Percentiles rank a stretch among this genome's conserved stretches.
These are phyloP conservation scores for Monosporozyma yasuniensis DNA, from an alignment of 805 yeast genomes.

Conservation along the genomic window DNA sequence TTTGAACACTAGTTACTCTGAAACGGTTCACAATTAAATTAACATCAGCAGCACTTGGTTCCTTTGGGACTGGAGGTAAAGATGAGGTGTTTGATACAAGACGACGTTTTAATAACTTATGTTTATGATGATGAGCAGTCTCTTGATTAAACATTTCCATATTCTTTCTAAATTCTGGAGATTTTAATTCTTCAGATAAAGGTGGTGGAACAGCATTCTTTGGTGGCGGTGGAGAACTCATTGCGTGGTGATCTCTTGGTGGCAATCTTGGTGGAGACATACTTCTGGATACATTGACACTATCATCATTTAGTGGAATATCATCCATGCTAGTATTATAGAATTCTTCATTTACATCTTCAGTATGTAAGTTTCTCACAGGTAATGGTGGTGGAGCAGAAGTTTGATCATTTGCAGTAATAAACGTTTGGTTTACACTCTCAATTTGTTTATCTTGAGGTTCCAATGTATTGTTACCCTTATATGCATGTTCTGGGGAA, in stretches of 20 bases:
- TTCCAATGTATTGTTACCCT: not conserved
- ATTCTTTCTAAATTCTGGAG: constrained; percentile 20
- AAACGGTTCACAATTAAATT: constrained; percentile 55
- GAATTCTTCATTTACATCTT: not conserved
- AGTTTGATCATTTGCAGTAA: not conserved
- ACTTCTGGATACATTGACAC: not conserved
- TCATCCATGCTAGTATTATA: not conserved
- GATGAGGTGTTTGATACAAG: constrained; percentile 8
- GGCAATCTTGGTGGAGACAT: constrained; percentile 1
- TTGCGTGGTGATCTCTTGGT: constrained; percentile 2
- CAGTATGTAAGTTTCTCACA: not conserved
- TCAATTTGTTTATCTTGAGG: not conserved
- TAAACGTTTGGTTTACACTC: not conserved
- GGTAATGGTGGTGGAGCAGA: constrained; percentile 3
- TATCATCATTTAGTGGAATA: not conserved
- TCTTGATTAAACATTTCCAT: constrained; percentile 12
- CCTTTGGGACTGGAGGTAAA: not conserved
- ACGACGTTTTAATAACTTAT: not conserved
- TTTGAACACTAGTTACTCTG: constrained; percentile 45
- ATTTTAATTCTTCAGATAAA: constrained; percentile 22
- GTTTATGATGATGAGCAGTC: not conserved
- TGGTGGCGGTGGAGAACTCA: not conserved
- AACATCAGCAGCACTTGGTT: constrained; percentile 33
- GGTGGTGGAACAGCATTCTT: constrained; percentile 27
- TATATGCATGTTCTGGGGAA: not conserved